Percentiles rank a stretch among this genome's conserved stretches.
Evolutionary conservation across 345 rosid species (phyloP).

Genomic region (Eucalyptus guilfoylei): DNA sequence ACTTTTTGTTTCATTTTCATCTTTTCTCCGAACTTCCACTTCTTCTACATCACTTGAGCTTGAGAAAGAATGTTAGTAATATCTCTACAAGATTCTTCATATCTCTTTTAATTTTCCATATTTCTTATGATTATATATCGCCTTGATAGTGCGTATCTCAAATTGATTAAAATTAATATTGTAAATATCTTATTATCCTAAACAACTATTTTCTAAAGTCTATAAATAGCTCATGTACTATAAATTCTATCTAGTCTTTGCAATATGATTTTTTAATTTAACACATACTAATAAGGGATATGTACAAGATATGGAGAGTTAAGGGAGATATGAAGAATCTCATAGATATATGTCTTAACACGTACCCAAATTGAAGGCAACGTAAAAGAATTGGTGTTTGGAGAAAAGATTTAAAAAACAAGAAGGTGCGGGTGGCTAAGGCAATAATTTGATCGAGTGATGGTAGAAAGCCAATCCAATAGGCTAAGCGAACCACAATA

Average conservation of each 20-base stretch:
- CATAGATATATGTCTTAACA: background rate
- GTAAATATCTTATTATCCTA: background rate
- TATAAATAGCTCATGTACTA: background rate
- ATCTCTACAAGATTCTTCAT: background rate
- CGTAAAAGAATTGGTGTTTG: background rate
- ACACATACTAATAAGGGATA: background rate
- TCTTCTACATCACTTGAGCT: background rate
- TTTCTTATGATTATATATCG: background rate
- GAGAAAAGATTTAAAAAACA: background rate
- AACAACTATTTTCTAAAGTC: background rate
- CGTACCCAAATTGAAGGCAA: too few relatives aligned
- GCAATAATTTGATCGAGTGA: background rate
- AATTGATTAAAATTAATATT: background rate
- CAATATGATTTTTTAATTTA: background rate
- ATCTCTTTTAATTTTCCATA: background rate
- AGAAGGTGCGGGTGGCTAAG: background rate
- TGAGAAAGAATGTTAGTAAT: background rate
- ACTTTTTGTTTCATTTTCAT: background rate
- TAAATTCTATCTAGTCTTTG: background rate
- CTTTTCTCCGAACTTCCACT: background rate
- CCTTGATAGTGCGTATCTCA: background rate
- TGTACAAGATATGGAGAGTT: background rate
- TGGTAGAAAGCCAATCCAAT: background rate
- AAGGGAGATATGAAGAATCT: background rate
- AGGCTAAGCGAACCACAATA: rapidly evolving